Percentiles rank a stretch among this genome's conserved stretches.
Evolutionary conservation across 2,329 filamentous ascomycete species (phyloP).

Genomic region (Trichoderma arundinaceum): DNA sequence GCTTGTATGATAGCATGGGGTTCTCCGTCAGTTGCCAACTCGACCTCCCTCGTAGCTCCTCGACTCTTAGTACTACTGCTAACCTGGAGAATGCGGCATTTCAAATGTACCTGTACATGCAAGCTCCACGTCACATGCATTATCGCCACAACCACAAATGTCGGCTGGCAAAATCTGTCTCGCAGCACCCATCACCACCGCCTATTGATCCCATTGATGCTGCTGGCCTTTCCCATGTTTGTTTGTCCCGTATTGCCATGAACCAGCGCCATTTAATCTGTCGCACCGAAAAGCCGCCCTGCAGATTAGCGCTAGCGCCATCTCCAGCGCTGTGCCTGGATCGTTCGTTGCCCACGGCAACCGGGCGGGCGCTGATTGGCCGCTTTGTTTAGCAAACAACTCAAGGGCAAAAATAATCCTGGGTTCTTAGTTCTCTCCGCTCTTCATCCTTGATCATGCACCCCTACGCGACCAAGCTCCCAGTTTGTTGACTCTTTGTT

Average conservation of each 20-base stretch:
- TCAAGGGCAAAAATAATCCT: constrained; percentile 40
- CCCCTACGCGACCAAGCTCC: constrained; percentile 26
- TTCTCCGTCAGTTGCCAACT: no score
- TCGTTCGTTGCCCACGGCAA: constrained; percentile 43
- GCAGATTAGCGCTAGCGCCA: constrained; percentile 11
- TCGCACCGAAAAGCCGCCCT: constrained; percentile 1
- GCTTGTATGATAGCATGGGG: no score
- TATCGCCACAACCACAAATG: neutral
- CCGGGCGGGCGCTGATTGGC: constrained; percentile 42
- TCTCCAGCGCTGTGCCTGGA: constrained; percentile 17
- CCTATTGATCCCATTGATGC: neutral
- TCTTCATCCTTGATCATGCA: constrained; percentile 31
- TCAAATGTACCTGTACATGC: constrained; percentile 18
- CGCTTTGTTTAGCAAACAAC: constrained; percentile 27
- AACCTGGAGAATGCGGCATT: constrained; percentile 3
- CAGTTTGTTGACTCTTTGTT: constrained; percentile 35
- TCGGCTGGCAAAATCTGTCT: neutral
- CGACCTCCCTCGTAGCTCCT: no score
- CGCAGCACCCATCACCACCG: constrained; percentile 6
- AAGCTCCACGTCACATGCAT: constrained; percentile 19
- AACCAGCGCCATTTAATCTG: constrained; percentile 10
- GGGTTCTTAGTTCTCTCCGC: constrained; percentile 23
- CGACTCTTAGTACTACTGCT: no score
- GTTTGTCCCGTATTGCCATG: neutral
- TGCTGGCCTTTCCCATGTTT: neutral